Conservation (phyloP, 345 rosid genomes). For the Brassica nigra region DNA sequence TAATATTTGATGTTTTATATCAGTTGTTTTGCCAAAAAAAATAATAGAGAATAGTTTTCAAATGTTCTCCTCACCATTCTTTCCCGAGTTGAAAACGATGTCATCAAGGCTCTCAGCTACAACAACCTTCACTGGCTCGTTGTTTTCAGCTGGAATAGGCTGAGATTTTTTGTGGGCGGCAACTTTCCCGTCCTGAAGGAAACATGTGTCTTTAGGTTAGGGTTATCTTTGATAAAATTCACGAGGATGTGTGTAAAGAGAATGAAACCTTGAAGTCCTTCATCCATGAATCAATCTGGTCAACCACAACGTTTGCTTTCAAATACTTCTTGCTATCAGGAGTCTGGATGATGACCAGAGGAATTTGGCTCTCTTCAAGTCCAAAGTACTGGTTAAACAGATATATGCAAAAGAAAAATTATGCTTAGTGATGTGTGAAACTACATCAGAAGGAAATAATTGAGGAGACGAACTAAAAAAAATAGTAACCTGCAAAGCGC, state of each 20-base stretch:
- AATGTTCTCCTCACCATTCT: conserved; percentile 64
- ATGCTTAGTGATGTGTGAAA: conserved; percentile 4
- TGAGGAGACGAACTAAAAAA: conserved; percentile 2
- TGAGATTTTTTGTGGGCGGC: conserved; percentile 69
- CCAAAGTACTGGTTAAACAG: conserved; percentile 83
- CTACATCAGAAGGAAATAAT: background rate
- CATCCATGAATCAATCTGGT: conserved; percentile 79
- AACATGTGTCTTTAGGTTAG: conserved; percentile 14
- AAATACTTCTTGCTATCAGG: conserved; percentile 72
- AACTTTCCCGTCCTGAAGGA: conserved; percentile 85
- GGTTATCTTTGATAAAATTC: background rate
- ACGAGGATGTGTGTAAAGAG: conserved; percentile 19
- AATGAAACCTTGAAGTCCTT: conserved; percentile 75
- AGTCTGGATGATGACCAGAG: conserved; percentile 73
- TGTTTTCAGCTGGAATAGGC: conserved; percentile 82
- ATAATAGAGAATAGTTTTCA: background rate
- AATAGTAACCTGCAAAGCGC: conserved; percentile 75
- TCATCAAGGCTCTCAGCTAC: conserved; percentile 89
- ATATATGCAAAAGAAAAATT: conserved; percentile 8
- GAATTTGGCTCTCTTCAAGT: conserved; percentile 75
- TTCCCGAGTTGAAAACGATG: conserved; percentile 73
- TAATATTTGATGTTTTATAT: background rate
- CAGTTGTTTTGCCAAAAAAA: background rate
- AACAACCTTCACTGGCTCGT: conserved; percentile 87
- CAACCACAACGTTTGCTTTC: conserved; percentile 66